These are phyloP conservation scores for Plasmodium knowlesi DNA, from an alignment of 169 alveolate species.

Conservation along the genomic window DNA sequence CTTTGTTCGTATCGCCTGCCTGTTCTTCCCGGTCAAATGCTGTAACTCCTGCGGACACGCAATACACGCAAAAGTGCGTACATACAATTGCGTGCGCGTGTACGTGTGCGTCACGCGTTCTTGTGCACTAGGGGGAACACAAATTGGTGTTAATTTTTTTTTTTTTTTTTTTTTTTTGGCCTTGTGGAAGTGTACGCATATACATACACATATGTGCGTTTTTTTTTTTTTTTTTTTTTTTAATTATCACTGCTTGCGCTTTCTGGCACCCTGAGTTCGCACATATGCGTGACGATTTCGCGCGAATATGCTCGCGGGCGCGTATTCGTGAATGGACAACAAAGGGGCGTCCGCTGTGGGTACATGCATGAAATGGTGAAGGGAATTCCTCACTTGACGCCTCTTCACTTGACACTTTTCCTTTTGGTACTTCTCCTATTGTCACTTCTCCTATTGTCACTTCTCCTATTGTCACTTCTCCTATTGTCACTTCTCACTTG, in stretches of 20 bases:
- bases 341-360: background rate
- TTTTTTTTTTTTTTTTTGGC: background rate
- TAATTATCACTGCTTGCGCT: slow-evolving; percentile 27
- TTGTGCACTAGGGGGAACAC: slow-evolving; percentile 49
- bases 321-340: slow-evolving; percentile 4
- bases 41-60: background rate
- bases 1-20: background rate
- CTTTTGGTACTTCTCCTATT: background rate
- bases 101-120: background rate
- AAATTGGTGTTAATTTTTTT: background rate
- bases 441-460: slow-evolving; percentile 3
- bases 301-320: background rate
- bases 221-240: slow-evolving; percentile 39
- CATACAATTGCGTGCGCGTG: background rate
- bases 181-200: background rate
- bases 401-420: slow-evolving; percentile 7
- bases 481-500: background rate
- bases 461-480: background rate
- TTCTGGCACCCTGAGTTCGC: background rate
- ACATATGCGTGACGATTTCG: background rate
- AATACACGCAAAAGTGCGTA: background rate
- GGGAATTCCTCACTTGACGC: background rate
- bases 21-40: slow-evolving; percentile 2
- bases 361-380: background rate
- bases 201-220: background rate